Evolutionary conservation across 805 yeast genomes (phyloP), one percentile per base, ranked within the genome.

Genomic region (Candida schatavii): DNA sequence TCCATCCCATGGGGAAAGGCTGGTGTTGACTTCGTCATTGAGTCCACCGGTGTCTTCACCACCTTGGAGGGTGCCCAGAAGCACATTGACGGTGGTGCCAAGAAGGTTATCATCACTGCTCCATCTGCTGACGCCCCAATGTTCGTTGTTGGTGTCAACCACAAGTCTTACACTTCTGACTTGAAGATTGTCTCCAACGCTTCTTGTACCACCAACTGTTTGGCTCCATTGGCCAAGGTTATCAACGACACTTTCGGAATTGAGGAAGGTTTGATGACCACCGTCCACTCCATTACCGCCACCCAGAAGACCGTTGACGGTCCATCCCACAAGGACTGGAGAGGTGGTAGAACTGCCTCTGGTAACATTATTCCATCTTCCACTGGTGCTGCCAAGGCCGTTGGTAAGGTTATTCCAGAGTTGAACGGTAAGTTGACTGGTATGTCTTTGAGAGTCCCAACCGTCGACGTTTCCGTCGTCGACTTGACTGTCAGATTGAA

Each of bases 361-460:
- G 95, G 90, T 66, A 88, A 88, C 85, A 86, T 88, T 70, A 88
- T 88, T 57, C 96, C 96, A 64, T 87, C 95, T 31, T 85, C 96
- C 50, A 88, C 96, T 51, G 96, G 96, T 82, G 96, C 96, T 61
- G 96, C 96, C 63, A 88, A 88, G 83, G 96, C 96, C 54, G 96
- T 88, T 59, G 96, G 96, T 70, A 87, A 87, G 81, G 96, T 88
- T 59, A 83, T 88, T 61, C 96, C 96, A 54, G 83, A 77, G 61
- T 80, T 88, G 61, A 83, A 84, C 74, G 96, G 96, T 64, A 88
- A 87, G 77, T 83, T 88, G 70, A 88, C 96, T 54, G 96, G 96
- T 78, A 77, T 88, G 81, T 82, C 96, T 49, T 75, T 88, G 74
- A 85, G 96, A 76, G 96, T 88, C 49, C 96, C 96, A 70, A 88